These are phyloP conservation scores for Coemansia sp. DNA, from an alignment of 192 early-diverging fungal species.

Conservation along the genomic window DNA sequence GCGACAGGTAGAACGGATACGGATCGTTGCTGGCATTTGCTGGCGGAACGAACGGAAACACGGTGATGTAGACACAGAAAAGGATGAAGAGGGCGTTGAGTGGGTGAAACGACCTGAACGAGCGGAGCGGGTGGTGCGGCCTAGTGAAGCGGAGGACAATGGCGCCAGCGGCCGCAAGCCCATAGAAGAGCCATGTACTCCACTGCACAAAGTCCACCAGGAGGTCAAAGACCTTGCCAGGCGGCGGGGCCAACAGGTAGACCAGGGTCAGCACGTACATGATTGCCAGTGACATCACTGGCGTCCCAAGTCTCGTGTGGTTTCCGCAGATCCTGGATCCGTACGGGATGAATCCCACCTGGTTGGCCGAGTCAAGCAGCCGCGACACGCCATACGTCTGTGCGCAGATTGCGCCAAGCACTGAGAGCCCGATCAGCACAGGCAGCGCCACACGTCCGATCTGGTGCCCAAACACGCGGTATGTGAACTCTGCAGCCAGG, in stretches of 20 bases:
- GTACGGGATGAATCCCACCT: constrained; percentile 57
- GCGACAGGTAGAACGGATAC: constrained; percentile 56
- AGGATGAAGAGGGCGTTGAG: constrained; percentile 57
- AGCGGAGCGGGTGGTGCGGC: constrained; percentile 47
- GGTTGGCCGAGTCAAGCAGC: constrained; percentile 56
- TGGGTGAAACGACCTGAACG: constrained; percentile 53
- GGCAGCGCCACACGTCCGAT: constrained; percentile 58
- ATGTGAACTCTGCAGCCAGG: constrained; percentile 60
- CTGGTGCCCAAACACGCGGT: constrained; percentile 55
- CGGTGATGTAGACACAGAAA: constrained; percentile 53
- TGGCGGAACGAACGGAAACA: constrained; percentile 61
- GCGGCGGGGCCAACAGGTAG: constrained; percentile 58
- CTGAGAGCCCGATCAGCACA: constrained; percentile 55
- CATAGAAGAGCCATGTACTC: constrained; percentile 64
- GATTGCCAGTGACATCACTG: constrained; percentile 41
- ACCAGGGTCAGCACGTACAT: constrained; percentile 55
- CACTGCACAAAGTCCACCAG: constrained; percentile 61
- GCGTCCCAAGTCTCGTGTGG: constrained; percentile 49
- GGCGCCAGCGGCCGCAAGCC: constrained; percentile 56
- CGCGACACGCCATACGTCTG: constrained; percentile 58
- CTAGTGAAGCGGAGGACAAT: constrained; percentile 51
- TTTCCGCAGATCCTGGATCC: constrained; percentile 46
- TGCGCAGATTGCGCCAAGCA: constrained; percentile 55
- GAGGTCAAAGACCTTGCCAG: constrained; percentile 63
- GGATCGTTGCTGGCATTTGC: constrained; percentile 12